Evolutionary conservation across 129 eudicot species (phyloP).

Genomic region (Helianthus annuus): HanXRQr2.0-SUNRISE NC_035444.2:138556849-138557348

Average conservation of each 20-base stretch:
- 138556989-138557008: slow-evolving; percentile 36
- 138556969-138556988: not conserved
- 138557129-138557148: slow-evolving; percentile 68
- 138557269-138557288: slow-evolving; percentile 48
- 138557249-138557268: slow-evolving; percentile 64
- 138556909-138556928: no score
- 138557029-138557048: slow-evolving; percentile 48
- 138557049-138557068: slow-evolving; percentile 39
- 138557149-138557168: slow-evolving; percentile 13
- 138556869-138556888: no score
- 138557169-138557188: not conserved
- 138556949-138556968: not conserved
- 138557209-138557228: slow-evolving; percentile 30
- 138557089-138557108: slow-evolving; percentile 54
- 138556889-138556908: no score
- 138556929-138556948: not conserved
- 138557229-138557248: slow-evolving; percentile 60
- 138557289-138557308: slow-evolving; percentile 46
- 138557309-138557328: slow-evolving; percentile 36
- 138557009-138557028: slow-evolving; percentile 57
- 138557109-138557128: slow-evolving; percentile 51
- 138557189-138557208: not conserved
- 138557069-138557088: slow-evolving; percentile 54
- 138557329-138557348: slow-evolving; percentile 42
- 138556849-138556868: no score